Base-by-base conservation (phyloP, 768 basidiomycete species). In the Pleurotus citrinopileatus region DNA sequence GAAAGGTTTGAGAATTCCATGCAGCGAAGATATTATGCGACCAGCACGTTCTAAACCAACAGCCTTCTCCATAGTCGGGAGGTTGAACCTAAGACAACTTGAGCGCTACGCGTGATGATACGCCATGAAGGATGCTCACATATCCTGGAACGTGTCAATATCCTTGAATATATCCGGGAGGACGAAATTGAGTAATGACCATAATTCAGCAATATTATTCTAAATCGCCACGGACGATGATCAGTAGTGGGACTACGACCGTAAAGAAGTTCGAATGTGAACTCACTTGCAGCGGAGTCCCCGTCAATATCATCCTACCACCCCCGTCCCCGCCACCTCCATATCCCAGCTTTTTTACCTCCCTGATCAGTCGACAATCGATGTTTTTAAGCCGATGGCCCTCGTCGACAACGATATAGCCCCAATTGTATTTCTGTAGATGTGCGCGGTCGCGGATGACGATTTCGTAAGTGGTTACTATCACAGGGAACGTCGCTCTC, bases 351-450 rank as follows among this genome's bases (percentile, higher is more conserved):
- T 84, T 83, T 72, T 94, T 95, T 60, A 99, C 88, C 67, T 96
- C 93, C 55, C 79, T 78, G 70, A 98, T 91, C 13, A 98, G 81
- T 72, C 83, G 87, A 69, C 93, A 94, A 63, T 98, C 83, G 55
- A 96, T 75, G 63, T 99, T 99, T 75, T 98, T 98, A 65, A 99
- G 68, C 20, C 96, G 77, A 69, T 99, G 97, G 0, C 96, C 53
- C 70, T 96, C 93, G 65, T 95, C 93, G 2, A 99, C 96, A 55
- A 98, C 91, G 65, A 98, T 92, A 65, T 95, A 97, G 22, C 90
- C 85, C 88, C 89, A 92, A 38, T 81, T 71, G 65, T 89, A 90
- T 55, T 78, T 78, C 0, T 69, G 59, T 26, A 80, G 77, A 60
- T 86, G 79, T 32, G 74, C 69, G 26, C 86, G 81, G 67, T 97